Conservation (phyloP, 495 filamentous ascomycete genomes). For the Penicillium pancosmium region DNA sequence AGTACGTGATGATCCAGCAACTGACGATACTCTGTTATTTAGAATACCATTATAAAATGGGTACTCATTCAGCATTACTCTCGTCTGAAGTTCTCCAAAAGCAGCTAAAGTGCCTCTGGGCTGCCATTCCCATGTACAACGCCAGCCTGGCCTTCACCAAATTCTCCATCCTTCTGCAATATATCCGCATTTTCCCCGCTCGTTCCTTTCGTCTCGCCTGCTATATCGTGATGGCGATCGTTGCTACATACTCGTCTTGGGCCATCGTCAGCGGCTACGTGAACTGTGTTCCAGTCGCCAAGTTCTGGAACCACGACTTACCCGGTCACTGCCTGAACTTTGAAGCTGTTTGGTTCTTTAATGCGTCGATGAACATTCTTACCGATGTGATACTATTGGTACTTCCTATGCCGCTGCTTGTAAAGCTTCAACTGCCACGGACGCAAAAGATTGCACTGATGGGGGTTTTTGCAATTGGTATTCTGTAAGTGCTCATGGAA, state of each 20-base stretch:
- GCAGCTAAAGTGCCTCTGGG: conserved; percentile 44
- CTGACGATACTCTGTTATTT: not conserved
- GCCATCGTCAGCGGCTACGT: conserved; percentile 48
- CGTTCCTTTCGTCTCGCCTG: conserved; percentile 36
- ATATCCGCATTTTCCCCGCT: conserved; percentile 49
- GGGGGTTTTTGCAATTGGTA: conserved; percentile 58
- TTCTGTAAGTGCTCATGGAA: conserved; percentile 52
- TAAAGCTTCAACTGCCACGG: conserved; percentile 49
- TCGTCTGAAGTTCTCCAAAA: conserved; percentile 21
- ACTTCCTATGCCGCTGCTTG: conserved; percentile 59
- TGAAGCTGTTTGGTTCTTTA: conserved; percentile 51
- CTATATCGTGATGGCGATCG: conserved; percentile 37
- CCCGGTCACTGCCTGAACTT: conserved; percentile 55
- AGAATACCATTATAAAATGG: conserved; percentile 41
- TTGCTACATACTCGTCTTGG: conserved; percentile 40
- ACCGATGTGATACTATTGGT: conserved; percentile 59
- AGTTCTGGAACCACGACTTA: conserved; percentile 54
- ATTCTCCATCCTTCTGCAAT: conserved; percentile 53
- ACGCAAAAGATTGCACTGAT: conserved; percentile 55
- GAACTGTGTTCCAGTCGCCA: conserved; percentile 56
- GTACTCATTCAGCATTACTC: conserved; percentile 27
- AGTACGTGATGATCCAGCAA: not conserved
- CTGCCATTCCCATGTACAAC: conserved; percentile 46
- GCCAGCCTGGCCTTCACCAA: conserved; percentile 45
- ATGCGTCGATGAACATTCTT: conserved; percentile 56